Conservation (phyloP, 306 rosid genomes). For the Datisca glomerata region DNA sequence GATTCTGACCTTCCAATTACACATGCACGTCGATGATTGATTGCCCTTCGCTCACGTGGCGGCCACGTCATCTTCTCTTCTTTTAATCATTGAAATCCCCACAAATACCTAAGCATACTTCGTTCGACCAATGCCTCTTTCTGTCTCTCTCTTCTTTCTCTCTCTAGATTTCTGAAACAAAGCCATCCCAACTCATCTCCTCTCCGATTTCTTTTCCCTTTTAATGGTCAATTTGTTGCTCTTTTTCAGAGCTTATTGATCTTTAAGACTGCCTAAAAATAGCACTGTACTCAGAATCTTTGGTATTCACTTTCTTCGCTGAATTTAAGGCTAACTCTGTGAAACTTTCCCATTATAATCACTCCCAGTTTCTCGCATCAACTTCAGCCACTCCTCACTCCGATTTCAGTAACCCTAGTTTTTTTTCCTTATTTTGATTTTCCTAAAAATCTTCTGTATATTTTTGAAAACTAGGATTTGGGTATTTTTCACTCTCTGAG, state of each 20-base stretch:
- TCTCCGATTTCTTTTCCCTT: conserved; percentile 19
- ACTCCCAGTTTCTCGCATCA: too few relatives aligned
- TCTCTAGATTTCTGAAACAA: conserved; percentile 15
- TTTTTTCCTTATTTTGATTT: too few relatives aligned
- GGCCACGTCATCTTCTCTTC: conserved; percentile 27
- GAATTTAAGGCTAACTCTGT: conserved; percentile 44
- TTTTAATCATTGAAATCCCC: too few relatives aligned
- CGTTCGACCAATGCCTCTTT: neutral
- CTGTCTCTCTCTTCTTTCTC: neutral
- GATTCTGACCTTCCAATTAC: conserved; percentile 19
- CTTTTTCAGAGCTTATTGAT: conserved; percentile 22
- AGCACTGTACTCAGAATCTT: conserved; percentile 35
- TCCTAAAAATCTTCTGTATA: too few relatives aligned
- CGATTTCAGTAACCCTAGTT: too few relatives aligned
- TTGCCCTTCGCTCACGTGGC: conserved; percentile 37
- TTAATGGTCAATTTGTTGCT: conserved; percentile 18
- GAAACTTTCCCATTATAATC: conserved; percentile 21
- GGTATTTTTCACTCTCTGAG: neutral
- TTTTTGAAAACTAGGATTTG: too few relatives aligned
- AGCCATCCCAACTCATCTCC: conserved; percentile 7
- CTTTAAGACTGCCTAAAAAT: conserved; percentile 37
- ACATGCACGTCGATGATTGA: conserved; percentile 51
- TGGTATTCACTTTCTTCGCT: conserved; percentile 37
- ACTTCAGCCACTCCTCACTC: too few relatives aligned
- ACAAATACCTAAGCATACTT: too few relatives aligned